These are phyloP conservation scores for Syncephalastrum monosporum DNA, from an alignment of 371 early-diverging fungal genomes.

Conservation along the genomic window DNA sequence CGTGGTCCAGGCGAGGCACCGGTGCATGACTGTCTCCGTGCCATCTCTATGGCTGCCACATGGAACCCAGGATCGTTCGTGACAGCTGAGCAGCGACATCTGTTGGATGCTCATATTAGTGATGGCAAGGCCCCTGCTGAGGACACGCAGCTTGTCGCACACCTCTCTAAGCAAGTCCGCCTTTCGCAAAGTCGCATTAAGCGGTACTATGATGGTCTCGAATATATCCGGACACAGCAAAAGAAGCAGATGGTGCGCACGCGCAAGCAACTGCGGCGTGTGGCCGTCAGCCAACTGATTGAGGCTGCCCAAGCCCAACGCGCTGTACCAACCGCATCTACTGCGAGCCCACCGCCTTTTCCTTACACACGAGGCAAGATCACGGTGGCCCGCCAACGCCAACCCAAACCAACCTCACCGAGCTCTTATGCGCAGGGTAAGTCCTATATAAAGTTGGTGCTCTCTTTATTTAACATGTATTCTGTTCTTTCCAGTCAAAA, in stretches of 20 bases:
- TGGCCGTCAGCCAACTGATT: too few relatives aligned
- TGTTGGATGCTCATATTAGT: constrained; percentile 10
- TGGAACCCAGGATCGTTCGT: constrained; percentile 13
- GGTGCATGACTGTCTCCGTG: constrained; percentile 2
- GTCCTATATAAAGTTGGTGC: too few relatives aligned
- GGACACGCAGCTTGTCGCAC: constrained; percentile 8
- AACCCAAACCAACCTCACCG: too few relatives aligned
- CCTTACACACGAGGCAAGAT: too few relatives aligned
- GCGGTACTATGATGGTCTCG: constrained; percentile 15
- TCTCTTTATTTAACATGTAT: too few relatives aligned
- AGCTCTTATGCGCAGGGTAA: too few relatives aligned
- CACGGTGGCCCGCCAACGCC: too few relatives aligned
- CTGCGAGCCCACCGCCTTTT: too few relatives aligned
- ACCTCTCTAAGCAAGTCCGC: constrained; percentile 12
- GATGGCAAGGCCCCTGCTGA: constrained; percentile 12
- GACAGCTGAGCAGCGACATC: constrained; percentile 9
- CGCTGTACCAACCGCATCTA: too few relatives aligned
- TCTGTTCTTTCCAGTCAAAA: too few relatives aligned
- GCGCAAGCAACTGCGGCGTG: too few relatives aligned
- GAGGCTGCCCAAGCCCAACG: too few relatives aligned
- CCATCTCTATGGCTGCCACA: constrained; percentile 12
- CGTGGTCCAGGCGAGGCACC: not conserved
- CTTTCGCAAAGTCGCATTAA: constrained; percentile 14
- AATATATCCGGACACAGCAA: constrained; percentile 1
- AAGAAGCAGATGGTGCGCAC: constrained; percentile 5